Conservation (phyloP, 1,284 basidiomycete species). For the Ceraceosorus guamensis region DNA sequence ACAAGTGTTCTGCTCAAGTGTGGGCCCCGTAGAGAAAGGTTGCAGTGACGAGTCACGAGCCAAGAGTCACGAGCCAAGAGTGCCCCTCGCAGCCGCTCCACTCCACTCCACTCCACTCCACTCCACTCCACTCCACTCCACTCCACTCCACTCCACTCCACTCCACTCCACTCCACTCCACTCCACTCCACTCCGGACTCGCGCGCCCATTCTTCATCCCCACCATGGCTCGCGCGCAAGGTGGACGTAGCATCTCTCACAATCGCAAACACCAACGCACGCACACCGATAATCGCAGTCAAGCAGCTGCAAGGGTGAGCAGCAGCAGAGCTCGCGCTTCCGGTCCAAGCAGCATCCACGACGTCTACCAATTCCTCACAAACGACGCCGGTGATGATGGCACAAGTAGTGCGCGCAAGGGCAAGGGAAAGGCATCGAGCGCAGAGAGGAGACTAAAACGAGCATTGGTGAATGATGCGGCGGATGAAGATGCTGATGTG, state of each 20-base stretch:
- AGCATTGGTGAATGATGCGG: not conserved
- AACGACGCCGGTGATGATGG: not conserved
- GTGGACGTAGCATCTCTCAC: not conserved
- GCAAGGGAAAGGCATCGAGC: not conserved
- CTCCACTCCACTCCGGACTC: too few relatives aligned
- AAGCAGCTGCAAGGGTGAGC: not conserved
- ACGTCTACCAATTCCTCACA: not conserved
- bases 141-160: too few relatives aligned
- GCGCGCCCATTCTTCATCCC: not conserved
- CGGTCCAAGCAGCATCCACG: not conserved
- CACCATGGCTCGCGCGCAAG: not conserved
- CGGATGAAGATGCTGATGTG: not conserved
- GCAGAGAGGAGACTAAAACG: not conserved
- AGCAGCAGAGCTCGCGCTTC: too few relatives aligned
- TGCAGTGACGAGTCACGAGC: too few relatives aligned
- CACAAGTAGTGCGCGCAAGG: not conserved
- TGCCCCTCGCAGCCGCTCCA: too few relatives aligned
- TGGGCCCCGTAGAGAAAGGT: too few relatives aligned
- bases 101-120: too few relatives aligned
- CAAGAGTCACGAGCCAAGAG: too few relatives aligned
- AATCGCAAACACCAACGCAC: not conserved
- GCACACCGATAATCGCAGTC: not conserved
- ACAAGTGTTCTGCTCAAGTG: too few relatives aligned
- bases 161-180: too few relatives aligned
- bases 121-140: too few relatives aligned